phyloP scores from a whole-genome alignment of 768 basidiomycete genomes.

The Leccinum subgranulosum region DNA sequence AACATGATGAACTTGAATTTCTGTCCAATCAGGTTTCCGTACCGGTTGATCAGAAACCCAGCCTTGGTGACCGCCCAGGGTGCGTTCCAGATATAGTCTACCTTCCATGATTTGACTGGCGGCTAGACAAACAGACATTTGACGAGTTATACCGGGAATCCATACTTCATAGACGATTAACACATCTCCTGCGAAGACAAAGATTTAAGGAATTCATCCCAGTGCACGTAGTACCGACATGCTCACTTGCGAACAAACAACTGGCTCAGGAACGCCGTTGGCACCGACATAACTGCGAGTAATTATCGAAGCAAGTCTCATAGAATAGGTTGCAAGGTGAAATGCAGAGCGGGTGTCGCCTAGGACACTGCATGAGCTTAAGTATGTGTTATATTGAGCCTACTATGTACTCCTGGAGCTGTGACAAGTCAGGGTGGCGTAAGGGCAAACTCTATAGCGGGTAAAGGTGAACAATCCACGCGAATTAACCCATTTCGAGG shows the following conservation, averaged over 20 bases:
- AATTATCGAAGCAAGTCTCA: not conserved
- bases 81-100: slow-evolving; percentile 15
- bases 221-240: not conserved
- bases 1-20: slow-evolving; percentile 2
- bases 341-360: not conserved
- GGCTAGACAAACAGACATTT: not conserved
- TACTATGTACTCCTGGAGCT: not conserved
- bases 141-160: not conserved
- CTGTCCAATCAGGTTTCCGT: slow-evolving; percentile 17
- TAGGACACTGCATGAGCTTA: not conserved
- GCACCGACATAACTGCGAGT: not conserved
- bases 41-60: slow-evolving; percentile 17
- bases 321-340: not conserved
- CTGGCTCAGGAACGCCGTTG: not conserved
- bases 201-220: not conserved
- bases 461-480: not conserved
- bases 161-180: slow-evolving; percentile 12
- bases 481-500: not conserved
- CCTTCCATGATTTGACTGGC: not conserved
- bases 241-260: not conserved
- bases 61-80: slow-evolving; percentile 11
- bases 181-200: not conserved
- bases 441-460: not conserved
- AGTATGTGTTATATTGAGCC: not conserved
- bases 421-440: not conserved